Conservation (phyloP, 2,329 filamentous ascomycete species). For the Trichoderma hamatum region DNA sequence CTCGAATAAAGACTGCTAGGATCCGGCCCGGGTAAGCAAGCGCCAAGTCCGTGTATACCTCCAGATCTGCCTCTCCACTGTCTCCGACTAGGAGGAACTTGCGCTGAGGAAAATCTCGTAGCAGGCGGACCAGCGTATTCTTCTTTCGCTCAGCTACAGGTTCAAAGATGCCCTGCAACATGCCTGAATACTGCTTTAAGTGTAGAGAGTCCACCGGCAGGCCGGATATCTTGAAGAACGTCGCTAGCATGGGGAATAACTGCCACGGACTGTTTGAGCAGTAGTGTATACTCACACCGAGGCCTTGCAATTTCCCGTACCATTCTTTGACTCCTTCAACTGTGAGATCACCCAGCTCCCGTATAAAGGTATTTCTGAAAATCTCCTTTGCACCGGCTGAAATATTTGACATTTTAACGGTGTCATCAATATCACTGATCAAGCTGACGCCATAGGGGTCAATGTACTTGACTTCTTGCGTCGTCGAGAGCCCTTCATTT, state of each 20-base stretch:
- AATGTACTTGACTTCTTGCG: constrained; percentile 75
- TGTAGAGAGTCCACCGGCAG: constrained; percentile 90
- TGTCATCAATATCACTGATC: constrained; percentile 98
- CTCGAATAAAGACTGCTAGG: constrained; percentile 87
- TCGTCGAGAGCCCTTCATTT: constrained; percentile 80
- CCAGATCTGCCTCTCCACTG: constrained; percentile 93
- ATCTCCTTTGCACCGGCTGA: constrained; percentile 86
- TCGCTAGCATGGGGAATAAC: constrained; percentile 84
- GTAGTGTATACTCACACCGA: constrained; percentile 91
- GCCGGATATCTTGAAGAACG: constrained; percentile 78
- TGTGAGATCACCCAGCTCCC: constrained; percentile 77
- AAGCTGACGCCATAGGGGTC: constrained; percentile 81
- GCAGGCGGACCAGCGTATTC: constrained; percentile 79
- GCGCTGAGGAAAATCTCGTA: constrained; percentile 85
- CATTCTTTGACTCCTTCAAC: constrained; percentile 88
- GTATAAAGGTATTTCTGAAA: constrained; percentile 93
- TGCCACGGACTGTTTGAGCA: constrained; percentile 99
- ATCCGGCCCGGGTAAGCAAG: constrained; percentile 81
- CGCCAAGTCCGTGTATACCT: constrained; percentile 95
- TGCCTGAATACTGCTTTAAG: constrained; percentile 92
- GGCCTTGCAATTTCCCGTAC: constrained; percentile 76
- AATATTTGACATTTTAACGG: constrained; percentile 94
- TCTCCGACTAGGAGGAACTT: constrained; percentile 93
- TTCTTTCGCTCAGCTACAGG: constrained; percentile 95
- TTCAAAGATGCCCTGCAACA: constrained; percentile 97